Base-by-base conservation (phyloP, 345 rosid species). In the Noccaea bulbosa region DNA sequence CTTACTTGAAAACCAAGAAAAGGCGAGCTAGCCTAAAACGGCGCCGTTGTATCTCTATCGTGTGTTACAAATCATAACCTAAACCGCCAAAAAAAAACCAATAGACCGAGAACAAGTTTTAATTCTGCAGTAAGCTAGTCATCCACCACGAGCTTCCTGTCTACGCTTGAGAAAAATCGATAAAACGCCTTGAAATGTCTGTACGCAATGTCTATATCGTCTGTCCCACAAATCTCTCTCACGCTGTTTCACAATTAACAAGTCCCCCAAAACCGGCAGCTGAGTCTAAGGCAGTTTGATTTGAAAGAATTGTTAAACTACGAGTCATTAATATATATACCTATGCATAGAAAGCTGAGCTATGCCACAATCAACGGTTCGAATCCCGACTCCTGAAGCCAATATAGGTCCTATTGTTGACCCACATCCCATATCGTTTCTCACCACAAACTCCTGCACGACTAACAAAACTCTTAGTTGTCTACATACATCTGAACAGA, bases 281-380 rank as follows among this genome's bases (percentile, higher is more conserved):
- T 60, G 15, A 24, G 44, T 22, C 40, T 67, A 45, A 68, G 17
- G 24, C 53, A 17, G n/a, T 37, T 51, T 43, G 44, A 53, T 11
- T 37, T 35, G 16, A 47, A 51, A 33, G 6, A 20, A 0, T 14
- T 22, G 70, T 38, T 30, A 39, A 3, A 22, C 30, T 2, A 27
- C 61, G 22, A 41, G 53, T n/a, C 11, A 50, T 2, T 35, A 24
- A 44, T 20, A 20, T 83, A 44, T 20, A 20, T 84, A 90, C 97
- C 97, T 91, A 82, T 93, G 97, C 98, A 93, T 89, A 39, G 98
- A 91, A 57, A 93, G 97, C 77, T 93, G 98, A 62, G 97, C 85
- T 57, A 91, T 91, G 67, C 98, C 98, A 5, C 96, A 88, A 72
- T 91, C 98, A 71, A 93, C 97, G 0, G 97, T 93, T 40, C 94